Evolutionary conservation across 2,329 filamentous ascomycete genomes (phyloP).

Genomic region (Albifimbria verrucaria): DNA sequence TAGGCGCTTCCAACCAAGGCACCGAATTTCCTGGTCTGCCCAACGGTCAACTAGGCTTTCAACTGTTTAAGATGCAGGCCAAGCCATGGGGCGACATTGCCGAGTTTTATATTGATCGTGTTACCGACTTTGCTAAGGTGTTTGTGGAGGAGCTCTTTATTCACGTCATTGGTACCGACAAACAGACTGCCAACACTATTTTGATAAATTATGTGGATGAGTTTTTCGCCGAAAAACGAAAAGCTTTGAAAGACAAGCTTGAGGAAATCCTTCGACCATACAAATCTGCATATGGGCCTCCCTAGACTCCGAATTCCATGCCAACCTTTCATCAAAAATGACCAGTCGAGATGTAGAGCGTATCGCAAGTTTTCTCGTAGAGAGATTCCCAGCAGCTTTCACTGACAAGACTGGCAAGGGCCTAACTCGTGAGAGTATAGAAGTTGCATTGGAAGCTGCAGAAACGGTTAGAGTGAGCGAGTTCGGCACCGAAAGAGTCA

Average conservation of each 20-base stretch:
- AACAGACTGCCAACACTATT: slow-evolving; percentile 18
- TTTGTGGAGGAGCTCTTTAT: slow-evolving; percentile 35
- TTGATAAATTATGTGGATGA: slow-evolving; percentile 21
- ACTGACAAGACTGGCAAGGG: background rate
- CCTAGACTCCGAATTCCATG: slow-evolving; percentile 27
- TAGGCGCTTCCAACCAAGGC: slow-evolving; percentile 35
- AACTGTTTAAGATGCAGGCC: slow-evolving; percentile 36
- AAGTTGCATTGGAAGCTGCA: slow-evolving; percentile 3
- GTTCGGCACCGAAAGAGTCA: slow-evolving; percentile 35
- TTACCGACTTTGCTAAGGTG: slow-evolving; percentile 22
- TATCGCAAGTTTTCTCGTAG: slow-evolving; percentile 4
- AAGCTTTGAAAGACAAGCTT: slow-evolving; percentile 28
- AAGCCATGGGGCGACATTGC: slow-evolving; percentile 36
- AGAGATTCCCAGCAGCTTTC: slow-evolving; percentile 18
- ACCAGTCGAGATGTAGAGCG: slow-evolving; percentile 10
- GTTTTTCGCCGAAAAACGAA: slow-evolving; percentile 31
- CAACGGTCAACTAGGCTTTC: slow-evolving; percentile 32
- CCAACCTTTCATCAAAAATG: slow-evolving; percentile 1
- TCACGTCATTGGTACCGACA: slow-evolving; percentile 19
- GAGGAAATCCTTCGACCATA: slow-evolving; percentile 37
- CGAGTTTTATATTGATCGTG: slow-evolving; percentile 27
- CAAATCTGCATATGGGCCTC: slow-evolving; percentile 20
- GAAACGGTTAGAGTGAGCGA: slow-evolving; percentile 13
- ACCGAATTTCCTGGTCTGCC: slow-evolving; percentile 35
- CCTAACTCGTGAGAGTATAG: background rate